Evolutionary conservation across 1,139 yeast genomes (phyloP), one percentile per base, ranked within the genome.

Genomic region (Nakaseomyces glabratus): DNA sequence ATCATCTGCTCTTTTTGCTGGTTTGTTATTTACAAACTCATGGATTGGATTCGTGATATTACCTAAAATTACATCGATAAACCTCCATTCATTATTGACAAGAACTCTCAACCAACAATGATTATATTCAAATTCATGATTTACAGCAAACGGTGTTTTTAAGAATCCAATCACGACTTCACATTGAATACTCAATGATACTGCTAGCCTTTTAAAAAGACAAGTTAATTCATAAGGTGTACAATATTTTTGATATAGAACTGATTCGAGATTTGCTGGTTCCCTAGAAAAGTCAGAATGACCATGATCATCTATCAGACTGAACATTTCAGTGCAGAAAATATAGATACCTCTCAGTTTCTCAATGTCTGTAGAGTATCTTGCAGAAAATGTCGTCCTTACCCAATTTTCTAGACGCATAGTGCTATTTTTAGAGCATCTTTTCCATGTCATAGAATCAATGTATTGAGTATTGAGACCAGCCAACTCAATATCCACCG

Each of bases 51-150:
- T 70, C 1, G 77, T 55, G 1, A 66, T 58, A 45, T 75, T 76
- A 2, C 82, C 85, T 24, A 76, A 48, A 5, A 75, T 63, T 6
- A 73, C 74, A 48, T 90, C 98, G 43, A 88, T 61, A 44, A 90
- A 69, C 40, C 88, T 65, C 73, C 90, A 86, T 48, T 79, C 84
- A 14, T 76, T 77, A 41, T 82, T 79, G 12, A 86, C 61, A 17
- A 79, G 56, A 1, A 86, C 76, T 1, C 94, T 75, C 37, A 86
- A 68, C 98, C 98, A 90, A 41, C 84, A 76, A 57, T 90, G 98
- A 51, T 86, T 85, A 28, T 77, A 65, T 23, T 74, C 73, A 36
- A 76, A 72, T 59, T 58, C 62, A 15, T 53, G 47, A 23, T 56
- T 55, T 31, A 58, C 58, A 15, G 74, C 74, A 44, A 75, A 74